Evolutionary conservation across 306 rosid genomes (phyloP).

Genomic region (Begonia fuchsioides): DNA sequence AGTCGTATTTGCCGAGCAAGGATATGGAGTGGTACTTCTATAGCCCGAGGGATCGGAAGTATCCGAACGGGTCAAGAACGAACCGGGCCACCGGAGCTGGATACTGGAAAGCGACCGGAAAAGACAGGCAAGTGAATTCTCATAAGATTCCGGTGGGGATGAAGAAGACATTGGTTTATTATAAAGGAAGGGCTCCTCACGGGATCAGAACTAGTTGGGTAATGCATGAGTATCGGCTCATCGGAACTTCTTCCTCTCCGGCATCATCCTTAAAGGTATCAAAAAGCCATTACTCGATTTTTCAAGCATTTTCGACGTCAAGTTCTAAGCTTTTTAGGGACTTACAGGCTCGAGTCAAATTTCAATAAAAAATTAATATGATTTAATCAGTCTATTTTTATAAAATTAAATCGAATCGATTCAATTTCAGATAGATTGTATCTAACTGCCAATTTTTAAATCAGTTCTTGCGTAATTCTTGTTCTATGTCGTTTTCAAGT

Average conservation of each 20-base stretch:
- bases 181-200: conserved; percentile 79
- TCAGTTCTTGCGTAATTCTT: background rate
- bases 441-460: too few species aligned
- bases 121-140: conserved; percentile 56
- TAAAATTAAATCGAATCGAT: too few species aligned
- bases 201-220: conserved; percentile 80
- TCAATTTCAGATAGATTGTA: too few species aligned
- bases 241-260: conserved; percentile 16
- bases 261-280: conserved; percentile 54
- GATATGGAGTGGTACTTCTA: conserved; percentile 93
- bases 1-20: conserved; percentile 69
- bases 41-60: conserved; percentile 78
- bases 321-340: too few species aligned
- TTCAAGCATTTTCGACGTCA: too few species aligned
- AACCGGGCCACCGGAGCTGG: conserved; percentile 75
- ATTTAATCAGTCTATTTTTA: too few species aligned
- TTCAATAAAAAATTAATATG: too few species aligned
- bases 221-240: conserved; percentile 79
- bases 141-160: conserved; percentile 45
- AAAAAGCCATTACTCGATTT: too few species aligned
- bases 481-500: background rate
- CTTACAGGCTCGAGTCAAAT: too few species aligned
- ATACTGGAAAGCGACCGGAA: conserved; percentile 91
- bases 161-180: conserved; percentile 85
- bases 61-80: conserved; percentile 83